A percentile compares a stretch with the other conserved stretches of the same genome.
Conservation (phyloP, 176 grass and related monocot genomes). For the Oryza meyeriana region DNA sequence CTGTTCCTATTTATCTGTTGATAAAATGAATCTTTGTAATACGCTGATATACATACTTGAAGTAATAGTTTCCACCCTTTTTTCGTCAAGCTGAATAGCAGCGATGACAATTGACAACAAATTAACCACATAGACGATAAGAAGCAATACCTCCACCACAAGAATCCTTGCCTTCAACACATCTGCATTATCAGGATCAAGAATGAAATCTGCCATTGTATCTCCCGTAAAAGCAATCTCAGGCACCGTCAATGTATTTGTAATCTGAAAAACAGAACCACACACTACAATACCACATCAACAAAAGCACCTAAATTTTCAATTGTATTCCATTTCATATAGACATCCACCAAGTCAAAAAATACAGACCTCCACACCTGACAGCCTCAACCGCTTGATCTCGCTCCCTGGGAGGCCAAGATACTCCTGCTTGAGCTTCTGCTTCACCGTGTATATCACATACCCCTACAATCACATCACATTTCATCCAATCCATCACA, state of each 20-base stretch:
- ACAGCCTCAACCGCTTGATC: conserved; percentile 77
- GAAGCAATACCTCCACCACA: conserved; percentile 63
- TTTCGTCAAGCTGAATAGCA: background rate
- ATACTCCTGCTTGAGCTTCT: conserved; percentile 86
- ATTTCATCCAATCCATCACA: background rate
- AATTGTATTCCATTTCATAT: background rate
- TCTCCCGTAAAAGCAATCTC: conserved; percentile 96
- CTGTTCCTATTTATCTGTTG: background rate
- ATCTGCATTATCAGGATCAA: conserved; percentile 79
- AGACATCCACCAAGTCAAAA: conserved; percentile 34
- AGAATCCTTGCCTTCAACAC: conserved; percentile 61
- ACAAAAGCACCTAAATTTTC: background rate
- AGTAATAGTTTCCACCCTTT: background rate
- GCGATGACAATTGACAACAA: background rate
- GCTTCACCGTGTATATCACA: conserved; percentile 75
- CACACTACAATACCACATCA: conserved; percentile 9
- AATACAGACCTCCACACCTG: conserved; percentile 87
- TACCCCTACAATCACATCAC: conserved; percentile 63
- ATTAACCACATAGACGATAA: background rate
- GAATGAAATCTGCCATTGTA: conserved; percentile 89
- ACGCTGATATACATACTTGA: background rate
- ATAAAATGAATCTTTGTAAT: background rate
- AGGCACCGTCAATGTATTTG: conserved; percentile 61
- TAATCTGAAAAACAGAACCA: conserved; percentile 44
- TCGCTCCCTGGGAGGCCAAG: conserved; percentile 62